Base-by-base conservation (phyloP, 2,329 filamentous ascomycete genomes). In the Penicillium sp. region DNA sequence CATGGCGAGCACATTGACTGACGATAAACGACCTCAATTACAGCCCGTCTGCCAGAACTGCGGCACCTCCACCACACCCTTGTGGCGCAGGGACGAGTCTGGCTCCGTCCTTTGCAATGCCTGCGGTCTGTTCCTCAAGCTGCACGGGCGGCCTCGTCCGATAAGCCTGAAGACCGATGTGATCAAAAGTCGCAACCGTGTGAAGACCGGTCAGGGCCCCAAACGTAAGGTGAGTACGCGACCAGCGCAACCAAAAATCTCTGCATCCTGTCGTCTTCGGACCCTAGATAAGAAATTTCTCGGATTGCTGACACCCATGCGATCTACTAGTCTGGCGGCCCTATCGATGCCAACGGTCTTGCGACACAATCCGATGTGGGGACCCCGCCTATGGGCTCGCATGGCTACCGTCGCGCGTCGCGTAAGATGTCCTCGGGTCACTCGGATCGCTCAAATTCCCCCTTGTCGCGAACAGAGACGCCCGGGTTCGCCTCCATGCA, bases 131-230 rank as follows among this genome's bases (percentile, higher is more conserved):
- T 99, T 98, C 77, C 85, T 98, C 70, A 99, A 99, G 83, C 84
- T 99, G 66, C 95, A 99, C 75, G 93, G 93, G 63, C 90, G 93
- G 26, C 87, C 95, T 59, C 88, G 95, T 55, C 95, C 95, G 66
- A 97, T 96, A 75, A 96, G 91, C 68, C 85, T 99, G 69, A 99
- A 99, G 83, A 98, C 95, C 49, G 95, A 99, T 81, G 93, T 98
- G 66, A 99, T 99, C 81, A 99, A 99, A 83, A 97, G 93, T 81
- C 92, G 95, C 70, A 99, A 99, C 78, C 88, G 95, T 64, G 93
- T 98, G 67, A 98, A 98, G 83, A 95, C 92, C 9, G 91, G 81
- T 3, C 84, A 93, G 69, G 85, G 90, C 62, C 87, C 88, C 47
- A 90, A 91, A 69, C 93, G 92, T 77, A 96, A 96, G 88, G 91